A percentile compares a stretch with the other conserved stretches of the same genome.
Conservation (phyloP, 495 filamentous ascomycete species). For the Sordaria brevicollis region DNA sequence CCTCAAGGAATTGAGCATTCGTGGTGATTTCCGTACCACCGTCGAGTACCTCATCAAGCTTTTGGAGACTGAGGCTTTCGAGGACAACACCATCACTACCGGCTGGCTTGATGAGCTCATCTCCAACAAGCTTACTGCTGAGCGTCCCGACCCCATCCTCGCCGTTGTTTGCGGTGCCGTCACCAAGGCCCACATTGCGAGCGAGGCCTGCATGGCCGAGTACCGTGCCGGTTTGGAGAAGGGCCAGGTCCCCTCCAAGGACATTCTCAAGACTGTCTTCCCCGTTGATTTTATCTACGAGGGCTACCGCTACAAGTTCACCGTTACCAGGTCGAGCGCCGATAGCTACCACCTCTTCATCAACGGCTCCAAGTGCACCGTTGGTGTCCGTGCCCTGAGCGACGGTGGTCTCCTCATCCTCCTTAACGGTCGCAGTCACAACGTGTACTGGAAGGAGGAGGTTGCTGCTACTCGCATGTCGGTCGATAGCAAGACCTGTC, state of each 20-base stretch:
- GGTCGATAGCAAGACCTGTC: constrained; percentile 93
- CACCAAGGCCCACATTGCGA: constrained; percentile 87
- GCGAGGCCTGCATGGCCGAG: constrained; percentile 75
- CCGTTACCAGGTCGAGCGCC: constrained; percentile 80
- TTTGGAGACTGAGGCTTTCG: constrained; percentile 94
- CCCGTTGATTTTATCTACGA: constrained; percentile 99
- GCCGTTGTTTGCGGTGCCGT: constrained; percentile 91
- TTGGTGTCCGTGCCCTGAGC: constrained; percentile 83
- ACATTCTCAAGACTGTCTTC: constrained; percentile 96
- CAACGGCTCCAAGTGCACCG: constrained; percentile 93
- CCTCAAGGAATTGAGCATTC: constrained; percentile 97
- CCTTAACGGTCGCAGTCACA: constrained; percentile 85
- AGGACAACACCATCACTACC: constrained; percentile 98
- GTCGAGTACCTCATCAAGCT: constrained; percentile 99
- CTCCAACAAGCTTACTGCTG: constrained; percentile 91
- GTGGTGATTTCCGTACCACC: constrained; percentile 96
- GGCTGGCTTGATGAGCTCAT: constrained; percentile 99
- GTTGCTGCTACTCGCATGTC: constrained; percentile 89
- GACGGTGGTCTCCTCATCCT: constrained; percentile 94
- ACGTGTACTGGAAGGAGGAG: constrained; percentile 99
- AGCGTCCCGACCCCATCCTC: constrained; percentile 84
- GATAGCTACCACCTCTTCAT: constrained; percentile 99
- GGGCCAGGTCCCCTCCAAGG: constrained; percentile 92
- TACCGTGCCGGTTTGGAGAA: constrained; percentile 88
- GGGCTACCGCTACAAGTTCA: constrained; percentile 93